A percentile compares a stretch with the other conserved stretches of the same genome.
These are phyloP conservation scores for Knoxia roxburghii DNA, from an alignment of 257 asterid genomes.

Conservation along the genomic window DNA sequence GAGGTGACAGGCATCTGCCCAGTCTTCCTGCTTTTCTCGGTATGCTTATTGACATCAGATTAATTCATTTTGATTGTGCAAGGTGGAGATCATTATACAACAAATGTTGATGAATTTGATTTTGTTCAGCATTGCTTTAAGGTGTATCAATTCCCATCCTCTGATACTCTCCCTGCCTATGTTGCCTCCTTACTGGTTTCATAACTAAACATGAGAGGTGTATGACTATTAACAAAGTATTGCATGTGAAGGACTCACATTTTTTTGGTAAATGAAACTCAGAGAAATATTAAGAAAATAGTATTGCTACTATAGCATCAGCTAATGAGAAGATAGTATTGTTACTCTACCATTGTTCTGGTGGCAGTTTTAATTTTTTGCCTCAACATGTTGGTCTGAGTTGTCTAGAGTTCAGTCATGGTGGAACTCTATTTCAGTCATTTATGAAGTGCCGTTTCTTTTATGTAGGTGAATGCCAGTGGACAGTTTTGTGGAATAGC, in stretches of 20 bases:
- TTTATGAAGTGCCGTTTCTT: conserved; percentile 17
- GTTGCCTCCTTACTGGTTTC: neutral
- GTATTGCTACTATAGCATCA: neutral
- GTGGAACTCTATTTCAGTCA: neutral
- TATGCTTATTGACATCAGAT: conserved; percentile 28
- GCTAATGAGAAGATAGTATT: neutral
- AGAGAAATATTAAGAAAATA: too few species aligned
- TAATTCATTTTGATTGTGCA: neutral
- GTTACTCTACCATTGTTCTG: conserved; percentile 1
- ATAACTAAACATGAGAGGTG: neutral
- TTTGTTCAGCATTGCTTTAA: too few species aligned
- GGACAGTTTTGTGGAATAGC: conserved; percentile 99
- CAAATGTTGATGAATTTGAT: neutral
- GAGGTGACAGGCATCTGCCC: conserved; percentile 65
- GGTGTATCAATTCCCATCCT: neutral
- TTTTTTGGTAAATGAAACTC: too few species aligned
- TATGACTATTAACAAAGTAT: neutral
- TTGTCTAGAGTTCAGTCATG: neutral
- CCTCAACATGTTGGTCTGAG: neutral
- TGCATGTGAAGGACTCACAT: neutral
- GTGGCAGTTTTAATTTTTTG: neutral
- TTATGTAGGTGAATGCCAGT: conserved; percentile 88
- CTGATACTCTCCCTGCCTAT: neutral
- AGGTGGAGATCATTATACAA: neutral
- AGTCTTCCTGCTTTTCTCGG: conserved; percentile 88